Conservation (phyloP, 306 rosid species). For the Quercus alba region DNA sequence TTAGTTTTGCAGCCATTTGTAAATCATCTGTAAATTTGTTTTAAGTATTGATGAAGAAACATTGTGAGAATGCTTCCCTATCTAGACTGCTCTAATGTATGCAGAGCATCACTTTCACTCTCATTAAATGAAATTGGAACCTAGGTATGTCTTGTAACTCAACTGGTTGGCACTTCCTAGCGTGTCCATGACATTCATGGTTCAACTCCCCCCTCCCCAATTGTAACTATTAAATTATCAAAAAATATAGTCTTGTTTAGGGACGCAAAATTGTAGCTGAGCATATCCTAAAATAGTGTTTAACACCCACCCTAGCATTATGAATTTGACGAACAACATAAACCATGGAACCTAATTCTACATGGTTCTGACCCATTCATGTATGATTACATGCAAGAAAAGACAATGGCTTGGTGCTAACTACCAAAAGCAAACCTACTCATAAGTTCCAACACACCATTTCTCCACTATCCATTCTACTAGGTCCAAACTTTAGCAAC, state of each 20-base stretch:
- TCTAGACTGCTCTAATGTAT: constrained; percentile 5
- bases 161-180: neutral
- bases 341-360: neutral
- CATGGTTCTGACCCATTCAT: neutral
- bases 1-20: constrained; percentile 17
- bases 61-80: constrained; percentile 4
- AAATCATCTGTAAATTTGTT: neutral
- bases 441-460: neutral
- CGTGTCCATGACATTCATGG: no score
- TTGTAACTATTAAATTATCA: no score
- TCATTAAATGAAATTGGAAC: neutral
- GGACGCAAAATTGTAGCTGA: neutral
- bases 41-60: constrained; percentile 12
- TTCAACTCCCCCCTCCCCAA: no score
- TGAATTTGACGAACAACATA: neutral
- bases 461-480: neutral
- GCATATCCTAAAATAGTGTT: neutral
- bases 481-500: neutral
- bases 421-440: neutral
- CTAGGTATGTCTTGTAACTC: constrained; percentile 7
- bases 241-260: neutral
- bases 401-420: neutral
- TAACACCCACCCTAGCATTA: neutral
- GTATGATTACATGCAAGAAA: neutral
- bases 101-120: neutral